phyloP scores from a whole-genome alignment of 108 stramenopile species.

The Skeletonema menzelii region DNA sequence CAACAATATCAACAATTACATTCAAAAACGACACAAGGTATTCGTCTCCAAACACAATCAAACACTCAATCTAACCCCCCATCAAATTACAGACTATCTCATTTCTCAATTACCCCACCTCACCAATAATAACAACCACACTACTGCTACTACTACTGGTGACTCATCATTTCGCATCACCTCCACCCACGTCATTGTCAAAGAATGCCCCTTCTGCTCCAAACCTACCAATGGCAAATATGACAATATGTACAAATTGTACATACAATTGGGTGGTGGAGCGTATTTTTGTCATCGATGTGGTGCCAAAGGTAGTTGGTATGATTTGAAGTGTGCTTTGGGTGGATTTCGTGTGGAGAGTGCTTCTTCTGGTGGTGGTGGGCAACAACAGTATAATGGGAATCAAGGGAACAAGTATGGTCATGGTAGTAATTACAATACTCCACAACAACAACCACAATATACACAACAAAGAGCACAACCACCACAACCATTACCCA shows the following conservation, averaged over 20 bases:
- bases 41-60: constrained; percentile 79
- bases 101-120: constrained; percentile 24
- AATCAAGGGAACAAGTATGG: too few species aligned
- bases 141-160: too few species aligned
- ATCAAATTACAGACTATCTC: constrained; percentile 57
- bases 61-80: constrained; percentile 55
- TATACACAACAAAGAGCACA: neutral
- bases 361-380: neutral
- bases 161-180: constrained; percentile 59
- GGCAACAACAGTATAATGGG: neutral
- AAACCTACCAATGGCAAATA: constrained; percentile 71
- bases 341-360: constrained; percentile 46
- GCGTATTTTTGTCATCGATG: constrained; percentile 95
- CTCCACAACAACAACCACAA: constrained; percentile 12
- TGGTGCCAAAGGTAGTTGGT: constrained; percentile 88
- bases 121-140: constrained; percentile 21
- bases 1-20: constrained; percentile 1
- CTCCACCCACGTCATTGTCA: constrained; percentile 63
- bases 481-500: constrained; percentile 47
- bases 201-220: constrained; percentile 81
- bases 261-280: constrained; percentile 65
- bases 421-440: constrained; percentile 3
- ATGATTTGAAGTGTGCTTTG: constrained; percentile 82
- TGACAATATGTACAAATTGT: constrained; percentile 75
- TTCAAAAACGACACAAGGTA: constrained; percentile 50